Evolutionary conservation across 768 basidiomycete species (phyloP).

Genomic region (Phallus indusiatus): DNA sequence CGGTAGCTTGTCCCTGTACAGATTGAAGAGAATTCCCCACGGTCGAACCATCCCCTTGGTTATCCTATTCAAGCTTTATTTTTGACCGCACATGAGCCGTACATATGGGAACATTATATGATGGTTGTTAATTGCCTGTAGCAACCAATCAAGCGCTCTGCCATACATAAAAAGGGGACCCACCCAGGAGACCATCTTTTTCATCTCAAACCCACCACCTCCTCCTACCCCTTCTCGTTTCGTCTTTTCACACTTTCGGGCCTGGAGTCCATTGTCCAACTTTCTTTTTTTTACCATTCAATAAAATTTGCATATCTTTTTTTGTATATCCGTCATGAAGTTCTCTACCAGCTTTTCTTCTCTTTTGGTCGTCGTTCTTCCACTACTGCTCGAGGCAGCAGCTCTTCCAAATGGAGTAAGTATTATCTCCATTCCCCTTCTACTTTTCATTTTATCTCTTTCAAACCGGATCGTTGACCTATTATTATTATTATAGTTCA

Average conservation of each 20-base stretch:
- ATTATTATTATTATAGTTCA: background rate
- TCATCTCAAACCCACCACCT: background rate
- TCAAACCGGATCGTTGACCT: background rate
- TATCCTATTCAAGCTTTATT: background rate
- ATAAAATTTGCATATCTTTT: background rate
- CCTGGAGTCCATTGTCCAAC: constrained; percentile 32
- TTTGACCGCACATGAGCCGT: background rate
- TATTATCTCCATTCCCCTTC: background rate
- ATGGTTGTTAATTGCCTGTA: background rate
- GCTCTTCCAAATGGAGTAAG: constrained; percentile 16
- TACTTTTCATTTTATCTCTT: background rate
- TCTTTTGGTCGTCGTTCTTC: constrained; percentile 28
- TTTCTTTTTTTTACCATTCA: constrained; percentile 8
- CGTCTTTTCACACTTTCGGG: constrained; percentile 37
- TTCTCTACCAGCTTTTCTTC: constrained; percentile 32
- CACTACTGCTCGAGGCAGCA: constrained; percentile 26
- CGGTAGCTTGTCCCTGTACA: too few relatives aligned
- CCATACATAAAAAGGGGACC: background rate
- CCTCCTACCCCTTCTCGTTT: constrained; percentile 7
- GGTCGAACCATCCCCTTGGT: background rate
- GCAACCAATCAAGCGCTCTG: background rate
- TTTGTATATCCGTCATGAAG: constrained; percentile 37
- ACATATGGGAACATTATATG: background rate
- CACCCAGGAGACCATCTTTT: background rate
- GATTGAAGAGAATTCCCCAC: background rate